phyloP scores from a whole-genome alignment of 2,329 filamentous ascomycete genomes.

The Botryosphaeria dothidea region DNA sequence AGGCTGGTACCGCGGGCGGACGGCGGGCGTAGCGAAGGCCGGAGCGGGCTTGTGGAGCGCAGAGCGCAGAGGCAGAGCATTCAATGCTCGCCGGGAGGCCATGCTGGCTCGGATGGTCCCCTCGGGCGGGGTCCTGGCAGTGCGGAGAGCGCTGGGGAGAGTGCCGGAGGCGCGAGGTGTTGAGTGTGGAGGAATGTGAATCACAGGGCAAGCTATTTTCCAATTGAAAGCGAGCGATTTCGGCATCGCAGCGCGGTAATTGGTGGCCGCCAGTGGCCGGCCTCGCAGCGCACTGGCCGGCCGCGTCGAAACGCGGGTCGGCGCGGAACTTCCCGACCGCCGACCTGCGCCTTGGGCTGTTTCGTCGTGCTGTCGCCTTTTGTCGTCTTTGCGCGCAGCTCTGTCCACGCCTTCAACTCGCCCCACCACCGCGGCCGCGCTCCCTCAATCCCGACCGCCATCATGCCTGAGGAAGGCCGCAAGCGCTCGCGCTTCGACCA shows the following conservation, averaged over 20 bases:
- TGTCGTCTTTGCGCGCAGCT: conserved; percentile 14
- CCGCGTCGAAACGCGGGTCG: neutral
- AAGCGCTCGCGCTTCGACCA: conserved; percentile 96
- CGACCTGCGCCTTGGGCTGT: neutral
- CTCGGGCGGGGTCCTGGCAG: neutral
- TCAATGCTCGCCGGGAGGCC: conserved; percentile 44
- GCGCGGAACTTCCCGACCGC: conserved; percentile 5
- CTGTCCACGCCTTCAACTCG: neutral
- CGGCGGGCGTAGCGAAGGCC: conserved; percentile 22
- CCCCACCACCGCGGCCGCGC: neutral
- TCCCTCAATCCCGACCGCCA: neutral
- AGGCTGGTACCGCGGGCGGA: conserved; percentile 34
- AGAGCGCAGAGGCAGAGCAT: conserved; percentile 38
- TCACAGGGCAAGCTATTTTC: conserved; percentile 15
- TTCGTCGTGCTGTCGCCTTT: conserved; percentile 5
- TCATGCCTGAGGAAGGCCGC: conserved; percentile 77
- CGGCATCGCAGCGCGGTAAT: neutral
- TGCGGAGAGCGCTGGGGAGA: conserved; percentile 4
- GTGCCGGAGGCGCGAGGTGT: neutral
- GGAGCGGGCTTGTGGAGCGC: conserved; percentile 24
- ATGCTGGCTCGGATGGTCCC: conserved; percentile 30
- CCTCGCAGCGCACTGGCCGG: neutral
- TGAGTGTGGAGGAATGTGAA: conserved; percentile 14
- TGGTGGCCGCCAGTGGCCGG: conserved; percentile 3
- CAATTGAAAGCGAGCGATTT: conserved; percentile 16